phyloP scores from a whole-genome alignment of 208 protist genomes.

The Trypanosoma congolense region DNA sequence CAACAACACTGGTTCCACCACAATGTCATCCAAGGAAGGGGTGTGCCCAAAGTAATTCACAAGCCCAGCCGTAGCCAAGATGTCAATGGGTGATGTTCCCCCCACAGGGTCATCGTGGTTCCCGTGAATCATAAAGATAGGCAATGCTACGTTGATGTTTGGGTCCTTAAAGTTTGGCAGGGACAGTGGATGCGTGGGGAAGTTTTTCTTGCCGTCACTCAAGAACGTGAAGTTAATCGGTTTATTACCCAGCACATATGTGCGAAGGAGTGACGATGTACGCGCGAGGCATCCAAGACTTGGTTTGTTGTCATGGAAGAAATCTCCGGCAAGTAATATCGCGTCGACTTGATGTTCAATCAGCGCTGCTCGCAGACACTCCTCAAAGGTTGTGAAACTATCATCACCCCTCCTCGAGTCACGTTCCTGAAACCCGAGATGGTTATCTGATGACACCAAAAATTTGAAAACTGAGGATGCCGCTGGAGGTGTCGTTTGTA shows the following conservation, averaged over 20 bases:
- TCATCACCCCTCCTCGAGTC: constrained; percentile 96
- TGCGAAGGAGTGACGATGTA: constrained; percentile 84
- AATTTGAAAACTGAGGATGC: constrained; percentile 77
- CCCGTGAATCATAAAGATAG: constrained; percentile 99
- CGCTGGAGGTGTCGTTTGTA: constrained; percentile 2
- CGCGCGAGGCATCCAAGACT: constrained; percentile 88
- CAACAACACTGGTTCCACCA: constrained; percentile 90
- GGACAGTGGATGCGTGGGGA: constrained; percentile 78
- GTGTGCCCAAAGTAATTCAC: constrained; percentile 99
- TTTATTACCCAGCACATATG: constrained; percentile 90
- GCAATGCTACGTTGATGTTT: constrained; percentile 97
- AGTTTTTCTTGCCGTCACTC: constrained; percentile 89
- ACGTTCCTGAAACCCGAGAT: constrained; percentile 94
- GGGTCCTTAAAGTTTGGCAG: constrained; percentile 94
- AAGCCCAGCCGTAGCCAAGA: constrained; percentile 90
- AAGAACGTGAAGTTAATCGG: constrained; percentile 89
- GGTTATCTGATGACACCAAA: constrained; percentile 95
- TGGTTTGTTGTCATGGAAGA: constrained; percentile 99
- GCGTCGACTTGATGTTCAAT: constrained; percentile 94
- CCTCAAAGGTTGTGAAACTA: constrained; percentile 97
- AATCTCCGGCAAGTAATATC: constrained; percentile 96
- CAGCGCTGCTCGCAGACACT: constrained; percentile 93
- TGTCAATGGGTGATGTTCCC: constrained; percentile 92
- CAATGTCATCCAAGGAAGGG: constrained; percentile 89
- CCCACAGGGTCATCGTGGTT: constrained; percentile 99